Percentiles rank a stretch among this genome's conserved stretches.
Conservation (phyloP, 2,329 filamentous ascomycete genomes). For the Colletotrichum cordylinicola region DNA sequence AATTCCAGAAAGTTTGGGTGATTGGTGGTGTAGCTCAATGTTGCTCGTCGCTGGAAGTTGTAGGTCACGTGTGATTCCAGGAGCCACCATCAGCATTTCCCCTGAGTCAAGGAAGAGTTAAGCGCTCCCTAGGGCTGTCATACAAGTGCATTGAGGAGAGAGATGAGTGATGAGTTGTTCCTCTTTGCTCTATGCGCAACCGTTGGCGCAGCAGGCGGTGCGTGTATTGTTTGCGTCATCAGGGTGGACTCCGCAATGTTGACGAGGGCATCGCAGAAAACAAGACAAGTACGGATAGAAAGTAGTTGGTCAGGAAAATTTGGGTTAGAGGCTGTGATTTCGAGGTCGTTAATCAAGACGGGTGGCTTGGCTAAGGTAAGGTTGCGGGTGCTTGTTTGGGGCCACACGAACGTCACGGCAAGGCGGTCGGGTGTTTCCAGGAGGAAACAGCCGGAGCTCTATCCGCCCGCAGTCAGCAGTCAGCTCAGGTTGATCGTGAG, state of each 20-base stretch:
- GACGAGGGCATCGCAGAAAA: neutral
- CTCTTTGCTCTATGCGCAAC: neutral
- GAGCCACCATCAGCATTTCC: neutral
- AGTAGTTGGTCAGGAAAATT: neutral
- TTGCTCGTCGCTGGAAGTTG: neutral
- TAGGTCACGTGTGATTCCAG: neutral
- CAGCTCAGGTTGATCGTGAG: neutral
- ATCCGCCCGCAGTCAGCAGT: neutral
- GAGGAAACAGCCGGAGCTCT: neutral
- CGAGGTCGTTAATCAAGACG: neutral
- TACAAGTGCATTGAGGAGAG: neutral
- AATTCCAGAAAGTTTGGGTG: neutral
- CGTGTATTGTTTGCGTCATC: neutral
- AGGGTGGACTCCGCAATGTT: neutral
- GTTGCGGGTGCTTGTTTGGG: neutral
- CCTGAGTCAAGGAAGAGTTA: neutral
- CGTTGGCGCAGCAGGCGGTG: neutral
- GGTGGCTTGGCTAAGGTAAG: neutral
- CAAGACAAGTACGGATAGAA: neutral
- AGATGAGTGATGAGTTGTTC: neutral
- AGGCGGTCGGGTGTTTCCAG: neutral
- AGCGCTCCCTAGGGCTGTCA: neutral
- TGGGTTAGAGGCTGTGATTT: neutral
- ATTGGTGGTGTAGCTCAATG: neutral
- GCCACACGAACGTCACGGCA: neutral